These are phyloP conservation scores for Irpex sp. DNA, from an alignment of 1,284 basidiomycete genomes.

Conservation along the genomic window DNA sequence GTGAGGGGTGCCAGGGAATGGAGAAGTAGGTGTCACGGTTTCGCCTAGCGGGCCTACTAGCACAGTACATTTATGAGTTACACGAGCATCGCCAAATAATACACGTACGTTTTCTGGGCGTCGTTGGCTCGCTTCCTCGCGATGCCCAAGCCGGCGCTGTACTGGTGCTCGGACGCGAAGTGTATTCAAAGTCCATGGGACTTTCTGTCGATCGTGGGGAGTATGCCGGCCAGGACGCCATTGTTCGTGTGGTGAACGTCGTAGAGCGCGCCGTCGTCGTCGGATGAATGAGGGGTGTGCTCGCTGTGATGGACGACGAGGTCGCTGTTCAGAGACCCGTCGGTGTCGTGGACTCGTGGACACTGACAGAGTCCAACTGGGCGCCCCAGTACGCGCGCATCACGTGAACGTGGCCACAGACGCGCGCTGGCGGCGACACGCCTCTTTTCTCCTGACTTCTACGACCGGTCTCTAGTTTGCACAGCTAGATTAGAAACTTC, in stretches of 20 bases:
- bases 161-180: slow-evolving; percentile 44
- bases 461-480: not conserved
- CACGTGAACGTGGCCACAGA: slow-evolving; percentile 1
- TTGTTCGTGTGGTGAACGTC: not conserved
- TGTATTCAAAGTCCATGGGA: slow-evolving; percentile 80
- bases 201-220: slow-evolving; percentile 59
- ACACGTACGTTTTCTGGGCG: slow-evolving; percentile 62
- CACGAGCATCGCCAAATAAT: not conserved
- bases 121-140: slow-evolving; percentile 37
- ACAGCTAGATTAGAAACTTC: not conserved
- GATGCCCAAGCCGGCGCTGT: slow-evolving; percentile 57
- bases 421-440: not conserved
- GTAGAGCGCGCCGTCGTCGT: not conserved
- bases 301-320: not conserved
- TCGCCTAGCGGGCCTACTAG: slow-evolving; percentile 52
- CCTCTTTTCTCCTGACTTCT: not conserved
- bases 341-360: no score
- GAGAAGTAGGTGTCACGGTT: slow-evolving; percentile 41
- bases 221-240: slow-evolving; percentile 13
- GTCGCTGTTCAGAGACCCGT: not conserved
- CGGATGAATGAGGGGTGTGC: not conserved
- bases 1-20: slow-evolving; percentile 30
- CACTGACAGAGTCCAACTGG: not conserved
- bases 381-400: not conserved
- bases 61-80: not conserved